Evolutionary conservation across 2,329 filamentous ascomycete genomes (phyloP), one percentile per base, ranked within the genome.

Genomic region (Cryphonectria parasitica): DNA sequence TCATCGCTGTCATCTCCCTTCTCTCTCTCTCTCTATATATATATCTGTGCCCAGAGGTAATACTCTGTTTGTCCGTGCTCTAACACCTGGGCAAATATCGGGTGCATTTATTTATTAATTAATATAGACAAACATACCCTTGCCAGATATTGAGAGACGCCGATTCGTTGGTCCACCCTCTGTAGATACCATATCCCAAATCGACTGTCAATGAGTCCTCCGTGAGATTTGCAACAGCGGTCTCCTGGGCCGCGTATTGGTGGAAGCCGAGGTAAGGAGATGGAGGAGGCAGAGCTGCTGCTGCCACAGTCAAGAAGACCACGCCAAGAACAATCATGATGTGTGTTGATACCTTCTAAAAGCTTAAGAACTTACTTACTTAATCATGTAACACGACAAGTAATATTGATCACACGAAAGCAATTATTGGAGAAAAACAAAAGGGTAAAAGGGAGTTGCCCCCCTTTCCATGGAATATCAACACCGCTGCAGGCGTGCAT

Each of bases 81-180:
- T 49, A 6, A n/a, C 19, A 17, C 19, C 45, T 45, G 17, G 45
- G 22, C 45, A 49, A 6, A 49, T 49, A n/a, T n/a, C 8, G n/a
- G 17, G 43, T 22, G 2, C 3, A n/a, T 49, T 6, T 1, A n/a
- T n/a, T 2, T 7, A 7, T 22, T 45, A 3, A 49, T n/a, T 49
- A n/a, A n/a, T 49, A 2, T 11, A 49, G 6, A 58, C 54, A 58
- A 15, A 58, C 54, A 58, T 58, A 58, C 54, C 54, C 54, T 31
- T 58, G 54, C 54, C 54, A 58, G 28, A 58, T 58, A 17, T 31
- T 31, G 15, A 58, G 54, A 58, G 54, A 58, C 25, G 54, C 54
- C 15, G 54, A 58, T 19, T 58, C 25, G 25, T 58, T 58, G 25
- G 54, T 58, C 54, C 54, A 58, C 28, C 54, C 54, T 58, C 25